Base-by-base conservation (phyloP, 1,284 basidiomycete genomes). In the Neotropicomus parvogracilis region DNA sequence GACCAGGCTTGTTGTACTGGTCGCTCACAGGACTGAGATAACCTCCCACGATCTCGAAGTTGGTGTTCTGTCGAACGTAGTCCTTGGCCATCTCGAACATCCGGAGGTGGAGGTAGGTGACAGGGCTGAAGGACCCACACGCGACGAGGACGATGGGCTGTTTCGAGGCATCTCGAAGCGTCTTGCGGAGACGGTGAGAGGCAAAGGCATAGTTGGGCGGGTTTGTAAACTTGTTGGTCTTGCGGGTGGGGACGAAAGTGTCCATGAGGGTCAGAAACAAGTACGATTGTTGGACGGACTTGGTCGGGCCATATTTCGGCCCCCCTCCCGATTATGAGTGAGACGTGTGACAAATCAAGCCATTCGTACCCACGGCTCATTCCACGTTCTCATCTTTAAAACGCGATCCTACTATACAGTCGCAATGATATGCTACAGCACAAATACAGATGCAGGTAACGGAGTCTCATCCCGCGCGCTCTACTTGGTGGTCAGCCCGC, bases 61-160 rank as follows among this genome's bases (percentile, higher is more conserved):
- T 82, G 54, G 91, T 93, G 60, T 90, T 91, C 64, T 97, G 94
- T 45, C 92, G 80, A 50, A 92, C 83, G 62, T 92, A 94, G 73
- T 97, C 94, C 70, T 88, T 91, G 49, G 94, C 94, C 94, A 97
- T 97, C 69, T 97, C 94, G 69, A 97, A 97, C 91, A 97, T 97
- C 50, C 94, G 88, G 32, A 91, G 83, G 63, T 87, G 86, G 49
- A 90, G 81, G 59, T 87, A 90, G 16, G 87, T 90, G 54, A 90
- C 80, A 14, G 85, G 86, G 64, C 83, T 88, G 75, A 89, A 89
- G 54, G 86, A 89, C 33, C 86, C 87, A 58, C 86, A 89, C 49
- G 83, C 86, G 49, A 91, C 83, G 55, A 89, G 78, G 46, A 88
- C 85, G 57, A 90, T 70, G 17, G 87, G 87, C 20, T 79, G 78